Evolutionary conservation across 139 green algal genomes (phyloP).

Genomic region (Chlorella vulgaris): DNA sequence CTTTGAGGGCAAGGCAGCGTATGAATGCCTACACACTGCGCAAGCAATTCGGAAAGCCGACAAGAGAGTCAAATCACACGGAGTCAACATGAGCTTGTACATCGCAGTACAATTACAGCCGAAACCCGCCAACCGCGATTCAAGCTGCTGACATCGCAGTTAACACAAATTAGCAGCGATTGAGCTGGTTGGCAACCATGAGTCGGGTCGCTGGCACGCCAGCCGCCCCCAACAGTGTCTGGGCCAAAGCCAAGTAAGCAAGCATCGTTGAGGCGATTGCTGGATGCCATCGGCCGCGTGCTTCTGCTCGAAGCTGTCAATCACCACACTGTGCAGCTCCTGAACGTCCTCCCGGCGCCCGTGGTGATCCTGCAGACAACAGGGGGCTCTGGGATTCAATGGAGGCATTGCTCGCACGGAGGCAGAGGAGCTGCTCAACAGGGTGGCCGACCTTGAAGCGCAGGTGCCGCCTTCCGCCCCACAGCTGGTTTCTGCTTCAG

Average conservation of each 20-base stretch:
- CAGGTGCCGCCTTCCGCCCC: conserved; percentile 9
- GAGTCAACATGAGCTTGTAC: too few relatives aligned
- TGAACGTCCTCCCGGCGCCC: background rate
- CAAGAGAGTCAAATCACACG: too few relatives aligned
- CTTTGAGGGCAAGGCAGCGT: too few relatives aligned
- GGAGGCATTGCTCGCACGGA: conserved; percentile 31
- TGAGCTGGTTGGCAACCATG: background rate
- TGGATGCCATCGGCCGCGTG: background rate
- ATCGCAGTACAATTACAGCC: too few relatives aligned
- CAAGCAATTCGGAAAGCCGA: too few relatives aligned
- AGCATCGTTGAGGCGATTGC: background rate
- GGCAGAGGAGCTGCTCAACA: conserved; percentile 25
- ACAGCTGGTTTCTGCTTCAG: background rate
- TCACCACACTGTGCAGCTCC: background rate
- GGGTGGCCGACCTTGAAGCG: conserved; percentile 26
- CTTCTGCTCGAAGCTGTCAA: background rate
- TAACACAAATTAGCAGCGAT: background rate
- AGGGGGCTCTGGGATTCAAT: conserved; percentile 33
- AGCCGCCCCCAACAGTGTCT: conserved; percentile 10
- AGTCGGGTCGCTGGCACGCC: conserved; percentile 7
- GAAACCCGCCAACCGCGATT: background rate
- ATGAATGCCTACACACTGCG: too few relatives aligned
- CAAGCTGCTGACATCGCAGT: background rate
- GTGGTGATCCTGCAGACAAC: conserved; percentile 20
- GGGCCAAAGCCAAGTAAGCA: conserved; percentile 32